These are phyloP conservation scores for Elymus sibiricus DNA, from an alignment of 176 grass and related monocot genomes.

Conservation along the genomic window DNA sequence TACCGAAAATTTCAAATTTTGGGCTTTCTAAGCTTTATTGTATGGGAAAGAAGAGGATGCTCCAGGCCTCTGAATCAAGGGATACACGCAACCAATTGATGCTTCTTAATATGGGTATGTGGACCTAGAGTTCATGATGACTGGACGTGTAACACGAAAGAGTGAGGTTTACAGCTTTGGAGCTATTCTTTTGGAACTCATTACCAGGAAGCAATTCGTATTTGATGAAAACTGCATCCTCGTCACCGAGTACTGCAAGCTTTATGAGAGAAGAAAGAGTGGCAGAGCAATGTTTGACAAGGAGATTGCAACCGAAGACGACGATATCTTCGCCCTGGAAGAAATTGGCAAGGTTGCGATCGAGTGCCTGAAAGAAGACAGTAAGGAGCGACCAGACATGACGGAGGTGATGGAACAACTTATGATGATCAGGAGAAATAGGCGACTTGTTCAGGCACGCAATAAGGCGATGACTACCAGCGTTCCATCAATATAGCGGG, in stretches of 20 bases:
- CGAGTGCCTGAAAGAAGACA: not conserved
- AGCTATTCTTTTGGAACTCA: not conserved
- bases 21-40: not conserved
- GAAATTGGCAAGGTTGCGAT: not conserved
- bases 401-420: not conserved
- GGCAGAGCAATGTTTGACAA: not conserved
- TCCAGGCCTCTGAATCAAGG: not conserved
- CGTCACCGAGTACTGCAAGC: not conserved
- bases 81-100: not conserved
- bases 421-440: not conserved
- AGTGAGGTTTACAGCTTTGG: not conserved
- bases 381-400: not conserved
- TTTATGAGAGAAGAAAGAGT: not conserved
- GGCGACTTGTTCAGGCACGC: not conserved
- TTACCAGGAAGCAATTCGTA: not conserved
- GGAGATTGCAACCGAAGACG: not conserved
- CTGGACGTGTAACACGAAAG: not conserved
- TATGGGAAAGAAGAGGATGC: accelerated
- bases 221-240: not conserved
- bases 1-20: not conserved
- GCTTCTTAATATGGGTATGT: not conserved
- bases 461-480: not conserved
- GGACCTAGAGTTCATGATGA: not conserved
- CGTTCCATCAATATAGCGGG: not conserved
- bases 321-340: not conserved